Conservation (phyloP, 73 alveolate genomes). For the Paramecium caudatum region DNA sequence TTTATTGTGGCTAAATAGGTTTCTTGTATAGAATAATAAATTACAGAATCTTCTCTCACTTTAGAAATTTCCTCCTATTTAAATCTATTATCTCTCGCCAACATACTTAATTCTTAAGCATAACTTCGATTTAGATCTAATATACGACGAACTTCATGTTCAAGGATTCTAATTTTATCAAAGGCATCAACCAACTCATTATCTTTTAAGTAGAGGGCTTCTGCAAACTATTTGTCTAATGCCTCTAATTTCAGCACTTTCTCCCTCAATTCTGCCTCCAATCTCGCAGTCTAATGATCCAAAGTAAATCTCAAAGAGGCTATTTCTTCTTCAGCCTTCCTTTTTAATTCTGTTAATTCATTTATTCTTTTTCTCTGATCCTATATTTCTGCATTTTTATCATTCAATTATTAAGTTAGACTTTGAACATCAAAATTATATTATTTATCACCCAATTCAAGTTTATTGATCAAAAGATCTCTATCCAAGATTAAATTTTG, state of each 20-base stretch:
- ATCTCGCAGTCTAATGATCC: conserved; percentile 66
- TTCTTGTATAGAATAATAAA: background rate
- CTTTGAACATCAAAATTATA: conserved; percentile 71
- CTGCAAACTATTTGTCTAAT: conserved; percentile 60
- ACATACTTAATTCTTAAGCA: conserved; percentile 60
- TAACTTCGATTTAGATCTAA: conserved; percentile 61
- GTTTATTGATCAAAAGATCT: conserved; percentile 55
- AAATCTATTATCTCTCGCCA: conserved; percentile 66
- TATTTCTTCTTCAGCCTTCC: conserved; percentile 73
- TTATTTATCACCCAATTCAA: conserved; percentile 73
- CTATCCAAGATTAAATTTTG: conserved; percentile 69
- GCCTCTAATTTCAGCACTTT: conserved; percentile 65
- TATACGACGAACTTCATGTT: conserved; percentile 58
- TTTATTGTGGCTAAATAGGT: background rate
- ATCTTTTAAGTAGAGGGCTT: conserved; percentile 53
- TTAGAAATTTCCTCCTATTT: conserved; percentile 46
- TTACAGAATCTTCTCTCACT: conserved; percentile 56
- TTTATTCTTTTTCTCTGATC: conserved; percentile 70
- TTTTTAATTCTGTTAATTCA: conserved; percentile 73
- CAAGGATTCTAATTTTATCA: conserved; percentile 55
- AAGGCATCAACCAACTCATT: conserved; percentile 70
- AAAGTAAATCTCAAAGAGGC: conserved; percentile 73
- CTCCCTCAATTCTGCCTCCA: conserved; percentile 72
- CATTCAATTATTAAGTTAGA: conserved; percentile 66
- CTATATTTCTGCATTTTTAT: conserved; percentile 72